phyloP scores from a whole-genome alignment of 441 rosid genomes.

The Arabidopsis hybrid region DNA sequence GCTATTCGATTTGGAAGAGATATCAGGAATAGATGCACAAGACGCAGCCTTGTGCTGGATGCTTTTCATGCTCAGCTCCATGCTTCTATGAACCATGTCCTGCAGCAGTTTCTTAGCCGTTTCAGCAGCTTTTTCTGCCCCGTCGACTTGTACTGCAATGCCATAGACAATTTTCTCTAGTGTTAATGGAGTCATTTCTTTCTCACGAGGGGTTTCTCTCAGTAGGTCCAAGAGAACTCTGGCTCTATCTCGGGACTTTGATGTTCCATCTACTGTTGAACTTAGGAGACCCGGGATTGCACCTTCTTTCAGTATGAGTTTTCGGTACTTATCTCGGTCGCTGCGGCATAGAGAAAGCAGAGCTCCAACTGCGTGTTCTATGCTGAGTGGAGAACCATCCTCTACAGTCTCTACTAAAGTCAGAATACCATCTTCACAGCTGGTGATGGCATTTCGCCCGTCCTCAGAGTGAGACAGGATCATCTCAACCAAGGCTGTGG shows the following conservation, averaged over 20 bases:
- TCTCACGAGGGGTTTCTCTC: conserved; percentile 70
- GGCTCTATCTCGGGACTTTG: conserved; percentile 71
- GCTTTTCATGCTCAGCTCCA: conserved; percentile 63
- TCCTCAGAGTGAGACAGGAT: conserved; percentile 69
- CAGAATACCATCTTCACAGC: conserved; percentile 64
- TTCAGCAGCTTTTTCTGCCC: conserved; percentile 73
- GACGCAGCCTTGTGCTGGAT: conserved; percentile 47
- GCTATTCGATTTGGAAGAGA: conserved; percentile 36
- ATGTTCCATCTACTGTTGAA: conserved; percentile 75
- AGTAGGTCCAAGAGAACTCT: conserved; percentile 71
- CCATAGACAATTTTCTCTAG: conserved; percentile 70
- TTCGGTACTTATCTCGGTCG: conserved; percentile 63
- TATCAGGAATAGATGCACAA: neutral
- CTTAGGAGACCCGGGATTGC: conserved; percentile 85
- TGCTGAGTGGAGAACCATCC: conserved; percentile 76
- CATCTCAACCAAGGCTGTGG: conserved; percentile 69
- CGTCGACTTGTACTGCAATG: conserved; percentile 68
- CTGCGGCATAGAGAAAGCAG: conserved; percentile 69
- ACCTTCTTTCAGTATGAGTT: conserved; percentile 76
- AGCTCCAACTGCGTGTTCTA: conserved; percentile 68
- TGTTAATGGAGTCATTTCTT: conserved; percentile 60
- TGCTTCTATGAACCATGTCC: conserved; percentile 82
- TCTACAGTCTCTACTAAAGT: conserved; percentile 79
- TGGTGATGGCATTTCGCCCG: conserved; percentile 62
- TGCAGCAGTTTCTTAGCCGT: conserved; percentile 73